Conservation (phyloP, 1,139 yeast species). For the Pichia sp. region DNA sequence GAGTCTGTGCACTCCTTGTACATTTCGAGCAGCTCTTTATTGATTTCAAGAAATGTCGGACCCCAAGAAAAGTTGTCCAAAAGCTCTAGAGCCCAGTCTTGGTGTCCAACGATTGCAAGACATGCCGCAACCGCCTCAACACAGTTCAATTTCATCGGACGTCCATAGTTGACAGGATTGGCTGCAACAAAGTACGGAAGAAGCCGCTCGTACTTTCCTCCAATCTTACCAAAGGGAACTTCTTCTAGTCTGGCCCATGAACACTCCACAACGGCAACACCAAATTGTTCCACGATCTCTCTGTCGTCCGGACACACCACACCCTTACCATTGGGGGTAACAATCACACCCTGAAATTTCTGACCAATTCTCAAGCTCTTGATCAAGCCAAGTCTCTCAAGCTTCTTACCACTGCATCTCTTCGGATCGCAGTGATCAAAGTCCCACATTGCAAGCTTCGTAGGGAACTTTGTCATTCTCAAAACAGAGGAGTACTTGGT, state of each 20-base stretch:
- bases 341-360: slow-evolving; percentile 84
- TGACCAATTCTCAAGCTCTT: slow-evolving; percentile 79
- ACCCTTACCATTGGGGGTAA: slow-evolving; percentile 85
- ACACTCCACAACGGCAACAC: slow-evolving; percentile 97
- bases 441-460: slow-evolving; percentile 86
- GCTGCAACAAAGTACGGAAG: slow-evolving; percentile 94
- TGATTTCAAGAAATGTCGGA: slow-evolving; percentile 70
- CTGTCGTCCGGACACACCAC: slow-evolving; percentile 89
- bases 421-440: slow-evolving; percentile 99
- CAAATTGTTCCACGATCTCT: slow-evolving; percentile 67
- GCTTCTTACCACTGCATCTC: slow-evolving; percentile 91
- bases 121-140: slow-evolving; percentile 98
- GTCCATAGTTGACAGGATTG: slow-evolving; percentile 93
- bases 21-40: slow-evolving; percentile 65
- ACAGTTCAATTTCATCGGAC: slow-evolving; percentile 94
- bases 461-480: slow-evolving; percentile 42
- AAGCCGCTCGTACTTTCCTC: slow-evolving; percentile 82
- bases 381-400: slow-evolving; percentile 82
- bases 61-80: slow-evolving; percentile 92
- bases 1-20: slow-evolving; percentile 80
- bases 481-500: slow-evolving; percentile 20
- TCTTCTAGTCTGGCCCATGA: slow-evolving; percentile 98
- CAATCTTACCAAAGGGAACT: slow-evolving; percentile 87
- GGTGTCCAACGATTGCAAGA: slow-evolving; percentile 87
- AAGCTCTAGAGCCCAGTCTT: slow-evolving; percentile 79